Evolutionary conservation across 345 rosid genomes (phyloP).

Genomic region (Eucalyptus sideroxylon): DNA sequence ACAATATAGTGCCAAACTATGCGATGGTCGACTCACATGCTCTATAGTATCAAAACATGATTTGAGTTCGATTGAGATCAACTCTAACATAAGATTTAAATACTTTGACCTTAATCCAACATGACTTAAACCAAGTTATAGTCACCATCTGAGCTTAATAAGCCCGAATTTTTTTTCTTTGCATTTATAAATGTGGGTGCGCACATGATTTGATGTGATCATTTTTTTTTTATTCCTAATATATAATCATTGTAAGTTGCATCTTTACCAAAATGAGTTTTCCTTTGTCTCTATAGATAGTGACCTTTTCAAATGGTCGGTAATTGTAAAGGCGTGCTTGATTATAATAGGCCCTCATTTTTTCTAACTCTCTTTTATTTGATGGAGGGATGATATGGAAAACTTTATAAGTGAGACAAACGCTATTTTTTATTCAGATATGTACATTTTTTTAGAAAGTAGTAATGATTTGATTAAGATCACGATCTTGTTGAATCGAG

Average conservation of each 20-base stretch:
- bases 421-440: not conserved
- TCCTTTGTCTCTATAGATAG: not conserved
- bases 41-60: not conserved
- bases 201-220: not conserved
- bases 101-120: not conserved
- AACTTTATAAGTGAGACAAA: not conserved
- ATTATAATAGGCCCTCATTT: not conserved
- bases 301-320: not conserved
- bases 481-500: fast-evolving
- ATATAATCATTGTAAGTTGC: not conserved
- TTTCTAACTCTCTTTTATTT: not conserved
- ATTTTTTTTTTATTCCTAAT: not conserved
- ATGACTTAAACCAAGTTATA: not conserved
- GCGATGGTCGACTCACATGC: not conserved
- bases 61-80: not conserved
- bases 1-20: not conserved
- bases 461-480: not conserved
- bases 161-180: not conserved
- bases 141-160: not conserved
- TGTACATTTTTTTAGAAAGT: not conserved
- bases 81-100: not conserved
- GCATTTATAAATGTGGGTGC: not conserved
- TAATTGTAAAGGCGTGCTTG: not conserved
- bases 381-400: not conserved
- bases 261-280: not conserved